Evolutionary conservation across 352 stramenopile genomes (phyloP), one percentile per base, ranked within the genome.

Genomic region (Globisporangium echinulatum): DNA sequence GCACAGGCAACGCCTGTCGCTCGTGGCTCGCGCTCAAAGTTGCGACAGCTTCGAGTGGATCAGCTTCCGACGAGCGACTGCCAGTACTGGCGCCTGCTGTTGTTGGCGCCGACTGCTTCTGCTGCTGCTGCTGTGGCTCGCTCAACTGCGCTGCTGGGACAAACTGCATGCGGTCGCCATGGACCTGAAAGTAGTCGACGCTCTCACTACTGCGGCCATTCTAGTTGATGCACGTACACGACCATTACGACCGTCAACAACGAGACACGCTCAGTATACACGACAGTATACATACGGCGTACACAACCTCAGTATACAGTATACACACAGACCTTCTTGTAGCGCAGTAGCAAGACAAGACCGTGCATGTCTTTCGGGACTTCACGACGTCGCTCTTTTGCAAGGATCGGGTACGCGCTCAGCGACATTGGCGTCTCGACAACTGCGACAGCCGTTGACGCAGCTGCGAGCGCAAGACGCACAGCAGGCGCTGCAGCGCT

Each of bases 291-390:
- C 25, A 25, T 25, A 25, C 25, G 25, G 25, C 25, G 25, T 25
- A 25, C 25, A 2, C 17, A 19, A 19, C 17, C 17, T 19, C 17
- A 19, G 17, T 19, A 19, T 19, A 19, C 39, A 43, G 39, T 43
- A 43, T 10, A 10, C 43, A 25, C 13, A n/a, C 51, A 36, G 54
- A 91, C 81, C 68, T 89, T 88, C 58, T 86, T 87, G 42, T 85
- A 76, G 13, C 78, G 76, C 11, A 87, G 56, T 1, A 92, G 60
- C 37, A 79, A 57, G 9, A 89, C 75, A 15, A 87, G 42, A 15
- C 82, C 82, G 33, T 90, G 65, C 72, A 85, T 84, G 36, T 50
- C 47, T 52, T 79, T 72, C 7, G 79, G 82, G n/a, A 92, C 71
- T 49, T 82, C 69, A 1, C 82, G 78, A 36, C 70, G 71, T 46